Conservation (phyloP, 768 basidiomycete species). For the Boletus vermiculosoides region DNA sequence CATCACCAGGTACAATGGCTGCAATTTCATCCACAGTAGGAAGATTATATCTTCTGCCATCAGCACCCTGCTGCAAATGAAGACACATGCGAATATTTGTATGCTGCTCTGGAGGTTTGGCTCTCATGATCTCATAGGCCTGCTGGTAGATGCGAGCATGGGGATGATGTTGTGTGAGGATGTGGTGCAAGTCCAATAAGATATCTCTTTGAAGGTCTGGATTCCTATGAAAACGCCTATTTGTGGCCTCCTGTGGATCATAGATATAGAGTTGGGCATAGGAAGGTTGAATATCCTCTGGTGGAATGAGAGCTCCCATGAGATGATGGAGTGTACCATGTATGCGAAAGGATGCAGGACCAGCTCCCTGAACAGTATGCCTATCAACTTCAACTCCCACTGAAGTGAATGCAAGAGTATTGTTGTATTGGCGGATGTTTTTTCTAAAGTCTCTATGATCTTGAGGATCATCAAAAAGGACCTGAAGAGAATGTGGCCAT, state of each 20-base stretch:
- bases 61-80: conserved; percentile 1
- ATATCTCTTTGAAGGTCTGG: too few relatives aligned
- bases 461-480: background rate
- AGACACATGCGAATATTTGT: too few relatives aligned
- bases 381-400: background rate
- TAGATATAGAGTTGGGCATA: background rate
- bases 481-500: background rate
- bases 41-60: conserved; percentile 42
- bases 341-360: background rate
- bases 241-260: background rate
- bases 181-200: too few relatives aligned
- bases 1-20: conserved; percentile 39
- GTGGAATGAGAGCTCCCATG: background rate
- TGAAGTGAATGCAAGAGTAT: background rate
- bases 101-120: too few relatives aligned
- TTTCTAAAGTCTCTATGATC: background rate
- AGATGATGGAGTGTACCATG: too few relatives aligned
- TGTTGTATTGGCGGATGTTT: background rate
- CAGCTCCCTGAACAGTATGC: background rate
- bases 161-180: too few relatives aligned
- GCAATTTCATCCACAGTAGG: conserved; percentile 24
- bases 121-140: conserved; percentile 17
- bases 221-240: too few relatives aligned
- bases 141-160: too few relatives aligned
- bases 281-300: background rate